Percentiles rank a stretch among this genome's conserved stretches.
phyloP scores from a whole-genome alignment of 1,284 basidiomycete genomes.

The Puccinia hordei region DNA sequence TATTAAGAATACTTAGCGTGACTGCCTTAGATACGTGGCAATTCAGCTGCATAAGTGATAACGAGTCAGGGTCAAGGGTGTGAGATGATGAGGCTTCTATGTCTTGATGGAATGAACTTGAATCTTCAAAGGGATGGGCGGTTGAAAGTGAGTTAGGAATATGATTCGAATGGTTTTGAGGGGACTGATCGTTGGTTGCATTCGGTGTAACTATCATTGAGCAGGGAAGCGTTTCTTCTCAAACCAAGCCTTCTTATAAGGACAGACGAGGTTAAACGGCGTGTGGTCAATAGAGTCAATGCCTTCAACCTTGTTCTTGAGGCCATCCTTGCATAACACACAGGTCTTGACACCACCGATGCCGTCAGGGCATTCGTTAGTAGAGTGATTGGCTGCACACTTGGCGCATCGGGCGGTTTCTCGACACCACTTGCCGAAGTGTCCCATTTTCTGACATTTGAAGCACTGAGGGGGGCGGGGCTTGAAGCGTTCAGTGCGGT shows the following conservation, averaged over 20 bases:
- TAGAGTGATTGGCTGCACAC: neutral
- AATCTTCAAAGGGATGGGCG: too few species aligned
- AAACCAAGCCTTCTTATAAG: neutral
- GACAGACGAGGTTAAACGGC: neutral
- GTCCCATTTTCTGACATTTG: neutral
- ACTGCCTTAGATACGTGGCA: neutral
- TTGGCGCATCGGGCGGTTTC: slow-evolving; percentile 12
- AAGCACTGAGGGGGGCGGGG: slow-evolving; percentile 15
- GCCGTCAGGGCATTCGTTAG: slow-evolving; percentile 8
- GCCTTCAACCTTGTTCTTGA: neutral
- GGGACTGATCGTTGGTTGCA: neutral
- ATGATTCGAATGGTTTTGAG: too few species aligned
- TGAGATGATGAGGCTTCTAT: neutral
- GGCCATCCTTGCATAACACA: neutral
- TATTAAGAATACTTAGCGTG: neutral
- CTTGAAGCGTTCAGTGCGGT: neutral
- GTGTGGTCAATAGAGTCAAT: neutral
- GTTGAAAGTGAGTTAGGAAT: too few species aligned
- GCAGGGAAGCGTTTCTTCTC: neutral
- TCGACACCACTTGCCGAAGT: slow-evolving; percentile 15
- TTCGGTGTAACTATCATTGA: neutral
- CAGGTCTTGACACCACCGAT: neutral
- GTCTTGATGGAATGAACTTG: too few species aligned
- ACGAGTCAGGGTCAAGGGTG: neutral
- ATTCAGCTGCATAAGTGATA: neutral